phyloP scores from a whole-genome alignment of 2,329 filamentous ascomycete genomes.

The Colletotrichum echinochloae region DNA sequence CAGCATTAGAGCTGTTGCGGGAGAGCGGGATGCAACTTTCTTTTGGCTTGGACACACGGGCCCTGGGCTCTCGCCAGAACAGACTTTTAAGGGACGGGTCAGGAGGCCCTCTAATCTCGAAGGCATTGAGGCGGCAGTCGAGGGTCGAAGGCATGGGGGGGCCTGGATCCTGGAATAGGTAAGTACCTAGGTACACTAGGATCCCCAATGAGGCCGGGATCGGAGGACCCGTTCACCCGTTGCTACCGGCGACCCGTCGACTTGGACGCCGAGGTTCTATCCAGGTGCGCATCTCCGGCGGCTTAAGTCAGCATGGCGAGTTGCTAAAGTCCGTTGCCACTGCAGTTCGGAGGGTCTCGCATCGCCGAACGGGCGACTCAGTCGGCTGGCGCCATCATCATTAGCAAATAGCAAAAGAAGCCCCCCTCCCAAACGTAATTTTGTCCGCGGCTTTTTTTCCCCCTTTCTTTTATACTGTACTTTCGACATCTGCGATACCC shows the following conservation, averaged over 20 bases:
- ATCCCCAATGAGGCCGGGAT: slow-evolving; percentile 10
- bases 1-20: slow-evolving; percentile 29
- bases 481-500: slow-evolving; percentile 26
- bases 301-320: slow-evolving; percentile 38
- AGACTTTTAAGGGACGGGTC: not conserved
- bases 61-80: not conserved
- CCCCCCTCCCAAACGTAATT: not conserved
- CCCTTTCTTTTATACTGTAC: not conserved
- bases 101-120: not conserved
- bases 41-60: slow-evolving; percentile 4
- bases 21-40: slow-evolving; percentile 6
- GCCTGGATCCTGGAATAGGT: not conserved
- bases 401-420: slow-evolving; percentile 39
- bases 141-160: not conserved
- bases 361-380: slow-evolving; percentile 7
- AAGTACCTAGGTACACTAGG: no score
- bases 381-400: slow-evolving; percentile 26
- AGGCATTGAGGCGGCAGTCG: slow-evolving; percentile 10
- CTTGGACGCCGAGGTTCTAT: slow-evolving; percentile 29
- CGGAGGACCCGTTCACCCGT: slow-evolving; percentile 21
- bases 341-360: slow-evolving; percentile 15
- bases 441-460: not conserved
- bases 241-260: slow-evolving; percentile 13
- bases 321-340: slow-evolving; percentile 17
- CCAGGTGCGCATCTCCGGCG: slow-evolving; percentile 22